Percentiles rank a stretch among this genome's conserved stretches.
phyloP scores from a whole-genome alignment of 441 rosid genomes.

The Populus hybrid region DNA sequence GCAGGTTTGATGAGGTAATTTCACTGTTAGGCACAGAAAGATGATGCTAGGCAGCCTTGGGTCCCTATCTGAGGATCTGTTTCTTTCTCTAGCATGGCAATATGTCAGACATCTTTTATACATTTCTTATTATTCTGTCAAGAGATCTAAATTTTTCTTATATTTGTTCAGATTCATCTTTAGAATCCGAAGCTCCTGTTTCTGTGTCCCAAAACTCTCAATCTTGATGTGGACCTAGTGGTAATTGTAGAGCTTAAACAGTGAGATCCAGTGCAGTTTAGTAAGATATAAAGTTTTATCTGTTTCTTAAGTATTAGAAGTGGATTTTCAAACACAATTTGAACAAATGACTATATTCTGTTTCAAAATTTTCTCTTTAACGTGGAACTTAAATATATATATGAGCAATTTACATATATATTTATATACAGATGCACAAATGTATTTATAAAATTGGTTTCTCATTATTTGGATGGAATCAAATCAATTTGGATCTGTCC shows the following conservation, averaged over 20 bases:
- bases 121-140: too few relatives aligned
- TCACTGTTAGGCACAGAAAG: not conserved
- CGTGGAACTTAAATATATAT: too few relatives aligned
- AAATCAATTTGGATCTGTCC: not conserved
- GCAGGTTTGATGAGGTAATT: not conserved
- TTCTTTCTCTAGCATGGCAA: not conserved
- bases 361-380: not conserved
- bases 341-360: not conserved
- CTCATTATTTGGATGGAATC: not conserved
- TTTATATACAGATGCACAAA: not conserved
- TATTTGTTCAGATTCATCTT: too few relatives aligned
- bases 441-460: not conserved
- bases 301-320: not conserved
- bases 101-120: too few relatives aligned
- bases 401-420: too few relatives aligned
- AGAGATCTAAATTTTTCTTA: too few relatives aligned
- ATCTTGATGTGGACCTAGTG: too few relatives aligned
- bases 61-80: not conserved
- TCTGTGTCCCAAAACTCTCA: too few relatives aligned
- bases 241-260: not conserved
- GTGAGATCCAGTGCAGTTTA: not conserved
- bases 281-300: not conserved
- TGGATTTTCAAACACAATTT: not conserved
- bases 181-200: too few relatives aligned
- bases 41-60: not conserved